Percentiles rank a stretch among this genome's conserved stretches.
phyloP scores from a whole-genome alignment of 177 flowering plant species.

The Vitis hybrid region DNA sequence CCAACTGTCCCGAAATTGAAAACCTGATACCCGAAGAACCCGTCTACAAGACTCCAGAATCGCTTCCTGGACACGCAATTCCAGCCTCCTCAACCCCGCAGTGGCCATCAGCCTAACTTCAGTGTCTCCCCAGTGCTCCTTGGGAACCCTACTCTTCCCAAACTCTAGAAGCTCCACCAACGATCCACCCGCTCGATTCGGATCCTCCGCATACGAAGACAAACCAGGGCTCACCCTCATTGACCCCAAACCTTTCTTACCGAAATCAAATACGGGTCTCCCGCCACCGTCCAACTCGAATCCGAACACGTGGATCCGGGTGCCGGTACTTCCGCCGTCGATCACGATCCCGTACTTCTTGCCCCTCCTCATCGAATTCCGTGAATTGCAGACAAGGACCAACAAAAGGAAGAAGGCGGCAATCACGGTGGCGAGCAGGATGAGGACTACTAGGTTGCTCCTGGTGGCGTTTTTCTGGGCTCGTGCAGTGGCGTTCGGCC shows the following conservation, averaged over 20 bases:
- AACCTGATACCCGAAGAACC: constrained; percentile 64
- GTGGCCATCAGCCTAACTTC: constrained; percentile 93
- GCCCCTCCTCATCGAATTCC: background rate
- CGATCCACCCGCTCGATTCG: constrained; percentile 58
- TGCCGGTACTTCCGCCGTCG: constrained; percentile 95
- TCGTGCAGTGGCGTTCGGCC: constrained; percentile 32
- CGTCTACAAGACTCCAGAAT: constrained; percentile 68
- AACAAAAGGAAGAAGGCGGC: constrained; percentile 26
- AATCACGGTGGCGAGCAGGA: constrained; percentile 13
- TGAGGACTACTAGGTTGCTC: constrained; percentile 16
- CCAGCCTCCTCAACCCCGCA: constrained; percentile 81
- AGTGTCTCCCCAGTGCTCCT: constrained; percentile 59
- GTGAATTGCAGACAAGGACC: constrained; percentile 9
- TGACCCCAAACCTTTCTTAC: constrained; percentile 40
- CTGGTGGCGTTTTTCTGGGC: constrained; percentile 17
- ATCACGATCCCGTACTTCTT: constrained; percentile 56
- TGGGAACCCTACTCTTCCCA: constrained; percentile 62
- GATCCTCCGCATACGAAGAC: constrained; percentile 67
- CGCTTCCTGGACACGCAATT: constrained; percentile 45
- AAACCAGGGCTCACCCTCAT: constrained; percentile 82
- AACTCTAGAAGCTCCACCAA: constrained; percentile 66
- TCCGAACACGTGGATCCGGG: constrained; percentile 74
- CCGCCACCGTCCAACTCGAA: constrained; percentile 26
- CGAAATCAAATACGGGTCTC: constrained; percentile 46
- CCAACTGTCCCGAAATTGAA: constrained; percentile 75